phyloP scores from a whole-genome alignment of 495 filamentous ascomycete genomes.

The Aspergillus affinis region DNA sequence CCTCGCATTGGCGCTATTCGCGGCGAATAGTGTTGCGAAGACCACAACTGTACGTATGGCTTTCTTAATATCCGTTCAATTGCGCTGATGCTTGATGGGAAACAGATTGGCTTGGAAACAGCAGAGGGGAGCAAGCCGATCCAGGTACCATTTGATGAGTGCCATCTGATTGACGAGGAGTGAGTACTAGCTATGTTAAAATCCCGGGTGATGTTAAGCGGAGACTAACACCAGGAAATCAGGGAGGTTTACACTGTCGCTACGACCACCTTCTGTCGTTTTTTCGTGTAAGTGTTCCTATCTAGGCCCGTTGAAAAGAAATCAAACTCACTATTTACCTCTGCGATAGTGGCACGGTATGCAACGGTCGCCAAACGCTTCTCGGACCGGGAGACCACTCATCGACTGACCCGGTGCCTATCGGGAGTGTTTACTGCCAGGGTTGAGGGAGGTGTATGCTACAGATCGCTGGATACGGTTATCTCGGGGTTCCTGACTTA shows the following conservation, averaged over 20 bases:
- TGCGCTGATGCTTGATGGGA: background rate
- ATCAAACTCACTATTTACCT: background rate
- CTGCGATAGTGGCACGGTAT: background rate
- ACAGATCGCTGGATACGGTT: background rate
- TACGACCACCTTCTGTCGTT: background rate
- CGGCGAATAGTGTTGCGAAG: background rate
- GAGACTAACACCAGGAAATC: background rate
- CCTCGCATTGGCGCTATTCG: background rate
- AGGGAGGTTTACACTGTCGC: background rate
- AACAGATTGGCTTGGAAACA: conserved; percentile 17
- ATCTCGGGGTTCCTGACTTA: too few species aligned
- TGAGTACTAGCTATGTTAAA: background rate
- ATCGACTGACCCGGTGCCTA: too few species aligned
- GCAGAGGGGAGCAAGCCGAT: conserved; percentile 10
- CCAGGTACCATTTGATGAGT: conserved; percentile 10
- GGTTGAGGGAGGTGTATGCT: background rate
- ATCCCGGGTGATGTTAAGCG: background rate
- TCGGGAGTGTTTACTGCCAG: too few species aligned
- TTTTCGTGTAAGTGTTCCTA: background rate
- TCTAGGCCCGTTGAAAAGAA: background rate
- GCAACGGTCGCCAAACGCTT: background rate
- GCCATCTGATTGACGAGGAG: conserved; percentile 13
- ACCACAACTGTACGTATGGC: background rate
- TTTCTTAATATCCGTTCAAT: background rate
- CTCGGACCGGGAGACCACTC: too few species aligned